These are phyloP conservation scores for Canavalia ensiformis DNA, from an alignment of 306 rosid genomes.

Conservation along the genomic window DNA sequence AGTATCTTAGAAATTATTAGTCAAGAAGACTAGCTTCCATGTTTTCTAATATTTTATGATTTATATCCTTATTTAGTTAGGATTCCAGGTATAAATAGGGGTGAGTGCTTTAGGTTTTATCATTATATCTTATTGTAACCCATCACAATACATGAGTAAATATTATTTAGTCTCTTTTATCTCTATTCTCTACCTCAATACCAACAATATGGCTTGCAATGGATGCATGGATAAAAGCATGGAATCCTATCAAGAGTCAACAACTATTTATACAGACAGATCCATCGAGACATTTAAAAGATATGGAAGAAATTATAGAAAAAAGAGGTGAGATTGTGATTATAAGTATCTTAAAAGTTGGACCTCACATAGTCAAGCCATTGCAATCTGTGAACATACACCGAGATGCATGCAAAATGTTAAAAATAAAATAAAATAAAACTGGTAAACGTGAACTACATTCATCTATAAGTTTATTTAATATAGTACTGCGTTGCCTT, in stretches of 20 bases:
- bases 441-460: slow-evolving; percentile 7
- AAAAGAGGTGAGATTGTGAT: background rate
- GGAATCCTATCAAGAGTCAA: slow-evolving; percentile 17
- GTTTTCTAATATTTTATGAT: too few species aligned
- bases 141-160: too few species aligned
- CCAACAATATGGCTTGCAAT: background rate
- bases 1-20: too few species aligned
- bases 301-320: slow-evolving; percentile 5
- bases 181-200: too few species aligned
- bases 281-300: slow-evolving; percentile 5
- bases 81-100: too few species aligned
- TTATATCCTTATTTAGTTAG: too few species aligned
- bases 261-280: slow-evolving; percentile 29
- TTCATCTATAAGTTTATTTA: slow-evolving; percentile 20
- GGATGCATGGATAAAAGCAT: background rate
- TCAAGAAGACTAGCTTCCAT: too few species aligned
- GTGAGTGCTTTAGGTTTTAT: too few species aligned
- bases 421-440: background rate
- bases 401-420: background rate
- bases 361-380: background rate
- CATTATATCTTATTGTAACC: too few species aligned
- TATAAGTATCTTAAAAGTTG: slow-evolving; percentile 5
- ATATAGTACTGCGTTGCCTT: background rate
- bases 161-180: too few species aligned
- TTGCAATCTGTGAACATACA: slow-evolving; percentile 15